Evolutionary conservation across 495 filamentous ascomycete species (phyloP), one percentile per base, ranked within the genome.

Genomic region (Neurospora africana): DNA sequence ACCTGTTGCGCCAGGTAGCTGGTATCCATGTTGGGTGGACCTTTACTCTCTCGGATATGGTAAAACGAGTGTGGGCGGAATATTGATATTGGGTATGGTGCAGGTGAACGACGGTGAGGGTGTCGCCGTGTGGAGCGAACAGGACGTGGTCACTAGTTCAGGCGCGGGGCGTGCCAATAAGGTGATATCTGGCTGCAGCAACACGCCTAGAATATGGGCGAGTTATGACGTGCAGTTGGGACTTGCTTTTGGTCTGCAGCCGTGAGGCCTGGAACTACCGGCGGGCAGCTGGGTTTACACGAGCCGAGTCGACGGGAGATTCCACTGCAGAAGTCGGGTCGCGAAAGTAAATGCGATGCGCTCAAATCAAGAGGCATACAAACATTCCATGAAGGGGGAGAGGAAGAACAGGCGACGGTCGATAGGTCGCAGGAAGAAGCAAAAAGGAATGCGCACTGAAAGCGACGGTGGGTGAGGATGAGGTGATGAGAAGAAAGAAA

Each of bases 1-100:
- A 98, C 92, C 87, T 98, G 94, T 78, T 94, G 92, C 76, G 93
- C 91, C 79, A 98, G 84, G 78, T 96, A 95, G 79, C 91, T 91
- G 68, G 93, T 93, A 82, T 98, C 93, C 94, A 97, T 98, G 43
- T 65, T 73, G 72, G 53, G 27, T 35, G 27, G 53, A 65, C 15
- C 8, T 33, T 33, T 65, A 19, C 15, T 33, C 53, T 65, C 53
- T 65, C 27, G 53, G 27, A 33, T 65, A 5, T 65, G 53, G 23
- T 33, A 65, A 33, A 65, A 65, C 53, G 53, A 65, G 15, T 65
- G 53, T 33, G 27, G 27, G 53, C 27, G 53, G 53, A 8, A 61
- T 4, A n/a, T n/a, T n/a, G n/a, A n/a, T n/a, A n/a, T n/a, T n/a
- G n/a, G n/a, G 53, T 65, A 65, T 33, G 30, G 27, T 27, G 15